A percentile compares a stretch with the other conserved stretches of the same genome.
These are phyloP conservation scores for Coemansia sp. DNA, from an alignment of 192 early-diverging fungal species.

Conservation along the genomic window DNA sequence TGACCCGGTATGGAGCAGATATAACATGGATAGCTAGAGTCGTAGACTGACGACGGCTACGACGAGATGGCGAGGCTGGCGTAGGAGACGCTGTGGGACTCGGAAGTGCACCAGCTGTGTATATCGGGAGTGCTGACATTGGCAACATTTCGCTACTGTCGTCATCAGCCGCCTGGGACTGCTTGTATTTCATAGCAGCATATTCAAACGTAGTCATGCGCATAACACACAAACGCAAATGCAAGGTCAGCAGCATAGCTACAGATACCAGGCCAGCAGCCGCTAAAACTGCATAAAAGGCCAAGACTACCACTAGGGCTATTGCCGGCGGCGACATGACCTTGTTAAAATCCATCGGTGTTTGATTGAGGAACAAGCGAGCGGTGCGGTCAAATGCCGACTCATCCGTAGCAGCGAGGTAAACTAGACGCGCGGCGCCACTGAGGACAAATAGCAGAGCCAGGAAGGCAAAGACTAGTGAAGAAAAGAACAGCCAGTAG, in stretches of 20 bases:
- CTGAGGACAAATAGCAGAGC: slow-evolving; percentile 17
- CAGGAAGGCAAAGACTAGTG: slow-evolving; percentile 13
- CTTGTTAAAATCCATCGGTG: neutral
- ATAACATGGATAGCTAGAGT: neutral
- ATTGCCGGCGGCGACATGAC: neutral
- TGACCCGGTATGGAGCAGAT: neutral
- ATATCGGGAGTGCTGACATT: neutral
- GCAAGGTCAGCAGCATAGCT: slow-evolving; percentile 32
- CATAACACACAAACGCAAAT: slow-evolving; percentile 33
- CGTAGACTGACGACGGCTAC: neutral
- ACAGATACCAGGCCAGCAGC: slow-evolving; percentile 15
- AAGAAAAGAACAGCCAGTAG: slow-evolving; percentile 36
- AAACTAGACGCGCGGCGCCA: slow-evolving; percentile 16
- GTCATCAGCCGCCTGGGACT: neutral
- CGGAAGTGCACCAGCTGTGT: neutral
- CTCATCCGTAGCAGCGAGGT: slow-evolving; percentile 21
- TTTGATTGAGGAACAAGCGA: neutral
- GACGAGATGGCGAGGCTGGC: neutral
- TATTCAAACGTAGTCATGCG: slow-evolving; percentile 45
- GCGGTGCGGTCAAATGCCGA: slow-evolving; percentile 4
- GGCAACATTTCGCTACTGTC: slow-evolving; percentile 15
- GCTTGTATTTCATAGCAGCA: slow-evolving; percentile 14
- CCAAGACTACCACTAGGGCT: slow-evolving; percentile 16
- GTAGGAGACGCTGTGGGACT: neutral
- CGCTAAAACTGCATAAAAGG: slow-evolving; percentile 17